These are phyloP conservation scores for Psilocybe tampanensis DNA, from an alignment of 768 basidiomycete genomes.

Conservation along the genomic window DNA sequence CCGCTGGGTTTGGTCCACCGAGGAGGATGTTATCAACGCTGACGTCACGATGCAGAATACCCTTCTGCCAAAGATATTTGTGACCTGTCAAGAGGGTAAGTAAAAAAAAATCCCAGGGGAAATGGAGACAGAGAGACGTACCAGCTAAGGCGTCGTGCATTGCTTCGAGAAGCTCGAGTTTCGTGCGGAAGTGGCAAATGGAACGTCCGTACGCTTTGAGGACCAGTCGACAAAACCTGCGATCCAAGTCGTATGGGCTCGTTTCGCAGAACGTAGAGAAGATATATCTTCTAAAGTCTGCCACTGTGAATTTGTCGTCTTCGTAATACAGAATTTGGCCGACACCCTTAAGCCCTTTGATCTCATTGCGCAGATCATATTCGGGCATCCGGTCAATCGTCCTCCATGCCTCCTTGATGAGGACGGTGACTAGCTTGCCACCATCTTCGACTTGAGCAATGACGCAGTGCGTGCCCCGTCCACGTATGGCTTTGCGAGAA, in stretches of 20 bases:
- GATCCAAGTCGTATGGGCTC: not conserved
- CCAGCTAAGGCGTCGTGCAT: conserved; percentile 13
- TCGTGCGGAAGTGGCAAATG: not conserved
- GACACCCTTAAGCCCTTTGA: not conserved
- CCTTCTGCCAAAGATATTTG: not conserved
- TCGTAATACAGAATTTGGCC: conserved; percentile 3
- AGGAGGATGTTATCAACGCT: conserved; percentile 14
- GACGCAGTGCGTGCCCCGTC: conserved; percentile 23
- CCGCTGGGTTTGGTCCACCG: not conserved
- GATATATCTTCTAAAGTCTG: not conserved
- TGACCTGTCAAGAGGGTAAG: too few relatives aligned
- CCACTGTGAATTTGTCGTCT: not conserved
- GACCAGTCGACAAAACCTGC: conserved; percentile 3
- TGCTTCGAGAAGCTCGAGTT: conserved; percentile 3
- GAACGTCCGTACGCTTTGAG: conserved; percentile 9
- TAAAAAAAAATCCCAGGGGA: too few relatives aligned
- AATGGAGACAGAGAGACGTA: too few relatives aligned
- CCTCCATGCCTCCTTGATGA: too few relatives aligned
- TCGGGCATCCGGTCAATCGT: too few relatives aligned
- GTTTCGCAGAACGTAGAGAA: not conserved
- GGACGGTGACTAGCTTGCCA: too few relatives aligned
- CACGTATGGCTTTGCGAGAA: conserved; percentile 10
- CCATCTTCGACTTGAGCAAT: not conserved
- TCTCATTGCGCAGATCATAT: too few relatives aligned
- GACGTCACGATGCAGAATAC: conserved; percentile 17